phyloP scores from a whole-genome alignment of 768 basidiomycete genomes.

The Lactifluus echinatus region DNA sequence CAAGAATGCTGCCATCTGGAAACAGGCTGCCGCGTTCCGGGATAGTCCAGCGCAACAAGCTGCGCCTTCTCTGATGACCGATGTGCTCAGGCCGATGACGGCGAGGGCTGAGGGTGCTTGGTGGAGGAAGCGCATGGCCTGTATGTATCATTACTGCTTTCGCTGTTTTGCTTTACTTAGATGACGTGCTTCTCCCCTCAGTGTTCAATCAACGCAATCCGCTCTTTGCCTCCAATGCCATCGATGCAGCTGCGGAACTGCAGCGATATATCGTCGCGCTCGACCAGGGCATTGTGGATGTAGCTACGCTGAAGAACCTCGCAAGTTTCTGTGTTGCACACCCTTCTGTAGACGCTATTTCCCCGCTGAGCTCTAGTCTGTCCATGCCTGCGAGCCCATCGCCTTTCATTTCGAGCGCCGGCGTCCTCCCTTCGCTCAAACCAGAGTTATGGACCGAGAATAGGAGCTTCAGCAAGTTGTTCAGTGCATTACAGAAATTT shows the following conservation, averaged over 20 bases:
- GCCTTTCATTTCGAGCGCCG: slow-evolving; percentile 37
- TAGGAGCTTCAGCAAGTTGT: slow-evolving; percentile 60
- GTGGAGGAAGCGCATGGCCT: slow-evolving; percentile 71
- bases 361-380: slow-evolving; percentile 46
- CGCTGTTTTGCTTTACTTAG: neutral
- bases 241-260: slow-evolving; percentile 42
- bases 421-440: slow-evolving; percentile 37
- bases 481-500: slow-evolving; percentile 54
- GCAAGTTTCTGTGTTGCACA: slow-evolving; percentile 55
- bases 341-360: slow-evolving; percentile 42
- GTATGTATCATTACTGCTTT: slow-evolving; percentile 39
- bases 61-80: slow-evolving; percentile 50
- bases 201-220: slow-evolving; percentile 45
- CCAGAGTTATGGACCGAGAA: slow-evolving; percentile 65
- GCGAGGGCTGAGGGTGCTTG: slow-evolving; percentile 69
- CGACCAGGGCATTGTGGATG: slow-evolving; percentile 42
- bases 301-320: slow-evolving; percentile 54
- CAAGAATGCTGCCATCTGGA: slow-evolving; percentile 49
- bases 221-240: slow-evolving; percentile 31
- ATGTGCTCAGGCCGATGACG: slow-evolving; percentile 33
- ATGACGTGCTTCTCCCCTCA: slow-evolving; percentile 21
- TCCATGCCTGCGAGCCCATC: slow-evolving; percentile 50
- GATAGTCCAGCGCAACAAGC: slow-evolving; percentile 62
- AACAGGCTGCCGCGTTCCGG: slow-evolving; percentile 69
- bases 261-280: slow-evolving; percentile 46